phyloP scores from a whole-genome alignment of 768 basidiomycete species.

The Kwoniella sp. region DNA sequence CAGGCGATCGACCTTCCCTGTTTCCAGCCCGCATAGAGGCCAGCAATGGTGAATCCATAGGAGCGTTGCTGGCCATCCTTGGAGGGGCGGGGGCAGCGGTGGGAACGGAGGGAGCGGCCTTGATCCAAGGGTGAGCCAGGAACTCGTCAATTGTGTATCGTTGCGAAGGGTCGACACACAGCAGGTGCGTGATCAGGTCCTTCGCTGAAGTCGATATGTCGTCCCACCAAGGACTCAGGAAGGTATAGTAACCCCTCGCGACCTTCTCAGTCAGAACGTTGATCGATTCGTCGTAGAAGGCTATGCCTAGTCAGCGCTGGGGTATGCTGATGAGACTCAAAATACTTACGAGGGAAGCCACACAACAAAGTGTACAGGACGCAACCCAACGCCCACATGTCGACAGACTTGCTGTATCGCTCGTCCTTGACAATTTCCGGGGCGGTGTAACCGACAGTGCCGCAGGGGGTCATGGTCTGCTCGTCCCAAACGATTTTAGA shows the following conservation, averaged over 20 bases:
- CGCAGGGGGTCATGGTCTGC: conserved; percentile 97
- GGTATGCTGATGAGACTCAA: not conserved
- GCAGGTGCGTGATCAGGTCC: conserved; percentile 87
- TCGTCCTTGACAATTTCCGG: conserved; percentile 99
- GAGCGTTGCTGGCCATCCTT: conserved; percentile 48
- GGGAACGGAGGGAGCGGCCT: conserved; percentile 49
- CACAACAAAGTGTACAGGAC: conserved; percentile 98
- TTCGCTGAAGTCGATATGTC: conserved; percentile 83
- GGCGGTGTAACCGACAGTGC: conserved; percentile 99
- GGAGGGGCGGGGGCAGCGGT: conserved; percentile 62
- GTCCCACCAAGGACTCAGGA: conserved; percentile 99
- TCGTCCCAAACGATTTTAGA: conserved; percentile 99
- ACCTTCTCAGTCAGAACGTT: conserved; percentile 98
- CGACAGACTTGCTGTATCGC: conserved; percentile 63
- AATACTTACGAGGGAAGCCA: conserved; percentile 61
- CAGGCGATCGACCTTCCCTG: conserved; percentile 80
- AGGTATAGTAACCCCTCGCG: conserved; percentile 93
- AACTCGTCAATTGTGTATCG: conserved; percentile 99
- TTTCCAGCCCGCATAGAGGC: conserved; percentile 68
- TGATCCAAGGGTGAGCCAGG: conserved; percentile 93
- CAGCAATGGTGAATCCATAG: conserved; percentile 86
- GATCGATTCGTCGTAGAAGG: conserved; percentile 99
- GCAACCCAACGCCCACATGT: conserved; percentile 99
- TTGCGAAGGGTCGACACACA: conserved; percentile 91
- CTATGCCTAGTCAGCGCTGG: conserved; percentile 50